Percentiles rank a stretch among this genome's conserved stretches.
These are phyloP conservation scores for Termitomyces sp. DNA, from an alignment of 768 basidiomycete species.

Conservation along the genomic window DNA sequence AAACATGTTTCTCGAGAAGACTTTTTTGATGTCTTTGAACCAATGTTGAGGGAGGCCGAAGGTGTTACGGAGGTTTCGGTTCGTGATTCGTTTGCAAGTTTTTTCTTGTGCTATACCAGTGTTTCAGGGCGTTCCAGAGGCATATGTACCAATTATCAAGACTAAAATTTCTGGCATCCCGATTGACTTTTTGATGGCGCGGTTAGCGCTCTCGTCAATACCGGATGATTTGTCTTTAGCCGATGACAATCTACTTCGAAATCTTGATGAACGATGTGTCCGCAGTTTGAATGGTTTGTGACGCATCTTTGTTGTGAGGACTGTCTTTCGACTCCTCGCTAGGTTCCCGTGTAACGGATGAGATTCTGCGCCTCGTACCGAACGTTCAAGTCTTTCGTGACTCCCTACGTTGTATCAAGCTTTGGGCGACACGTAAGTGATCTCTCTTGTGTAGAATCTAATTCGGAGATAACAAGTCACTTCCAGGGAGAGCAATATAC, in stretches of 20 bases:
- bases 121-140: conserved; percentile 87
- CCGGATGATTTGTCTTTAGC: conserved; percentile 86
- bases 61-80: conserved; percentile 89
- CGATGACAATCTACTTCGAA: conserved; percentile 88
- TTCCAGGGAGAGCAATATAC: conserved; percentile 87
- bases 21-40: conserved; percentile 89
- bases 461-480: neutral
- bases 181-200: conserved; percentile 91
- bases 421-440: conserved; percentile 91
- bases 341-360: conserved; percentile 96
- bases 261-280: conserved; percentile 91
- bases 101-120: neutral
- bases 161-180: conserved; percentile 88
- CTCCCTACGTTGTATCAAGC: conserved; percentile 90
- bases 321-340: conserved; percentile 2
- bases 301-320: neutral
- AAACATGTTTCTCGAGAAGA: conserved; percentile 94
- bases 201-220: conserved; percentile 79
- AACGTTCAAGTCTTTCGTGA: conserved; percentile 93
- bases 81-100: conserved; percentile 25
- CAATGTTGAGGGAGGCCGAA: conserved; percentile 78
- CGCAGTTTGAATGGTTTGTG: conserved; percentile 83
- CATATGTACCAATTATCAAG: conserved; percentile 94
- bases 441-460: neutral
- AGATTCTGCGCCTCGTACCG: conserved; percentile 91